Evolutionary conservation across 1,139 yeast species (phyloP).

Genomic region (Kurtzmaniella natalensis): DNA sequence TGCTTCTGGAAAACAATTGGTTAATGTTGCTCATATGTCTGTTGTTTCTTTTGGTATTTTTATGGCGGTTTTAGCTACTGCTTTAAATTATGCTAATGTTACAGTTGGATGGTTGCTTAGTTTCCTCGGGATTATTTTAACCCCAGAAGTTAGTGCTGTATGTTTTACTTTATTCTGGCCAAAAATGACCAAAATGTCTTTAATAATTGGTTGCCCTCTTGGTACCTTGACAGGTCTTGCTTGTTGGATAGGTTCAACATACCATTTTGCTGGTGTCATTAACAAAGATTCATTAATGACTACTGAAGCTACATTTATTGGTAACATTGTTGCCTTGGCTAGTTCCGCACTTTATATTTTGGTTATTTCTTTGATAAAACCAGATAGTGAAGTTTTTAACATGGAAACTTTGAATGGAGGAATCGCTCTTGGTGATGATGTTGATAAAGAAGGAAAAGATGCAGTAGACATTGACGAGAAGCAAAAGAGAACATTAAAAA

Average conservation of each 20-base stretch:
- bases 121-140: slow-evolving; percentile 29
- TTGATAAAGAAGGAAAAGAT: background rate
- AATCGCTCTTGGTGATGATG: background rate
- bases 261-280: slow-evolving; percentile 23
- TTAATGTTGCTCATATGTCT: slow-evolving; percentile 24
- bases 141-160: slow-evolving; percentile 29
- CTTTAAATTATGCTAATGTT: slow-evolving; percentile 28
- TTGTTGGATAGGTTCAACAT: slow-evolving; percentile 45
- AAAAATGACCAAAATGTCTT: slow-evolving; percentile 40
- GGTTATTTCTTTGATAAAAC: slow-evolving; percentile 22
- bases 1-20: slow-evolving; percentile 30
- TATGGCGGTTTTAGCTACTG: slow-evolving; percentile 28
- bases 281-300: slow-evolving; percentile 20
- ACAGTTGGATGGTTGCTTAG: slow-evolving; percentile 29
- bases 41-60: slow-evolving; percentile 24
- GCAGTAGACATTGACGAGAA: background rate
- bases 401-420: background rate
- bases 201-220: slow-evolving; percentile 41
- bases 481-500: background rate
- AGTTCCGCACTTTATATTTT: slow-evolving; percentile 21
- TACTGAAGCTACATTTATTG: slow-evolving; percentile 28
- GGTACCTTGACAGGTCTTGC: slow-evolving; percentile 43
- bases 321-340: slow-evolving; percentile 28
- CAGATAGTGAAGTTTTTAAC: slow-evolving; percentile 11
- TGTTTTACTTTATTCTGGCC: slow-evolving; percentile 40